Evolutionary conservation across 2,329 filamentous ascomycete genomes (phyloP).

Genomic region (Alternaria alternata): DNA sequence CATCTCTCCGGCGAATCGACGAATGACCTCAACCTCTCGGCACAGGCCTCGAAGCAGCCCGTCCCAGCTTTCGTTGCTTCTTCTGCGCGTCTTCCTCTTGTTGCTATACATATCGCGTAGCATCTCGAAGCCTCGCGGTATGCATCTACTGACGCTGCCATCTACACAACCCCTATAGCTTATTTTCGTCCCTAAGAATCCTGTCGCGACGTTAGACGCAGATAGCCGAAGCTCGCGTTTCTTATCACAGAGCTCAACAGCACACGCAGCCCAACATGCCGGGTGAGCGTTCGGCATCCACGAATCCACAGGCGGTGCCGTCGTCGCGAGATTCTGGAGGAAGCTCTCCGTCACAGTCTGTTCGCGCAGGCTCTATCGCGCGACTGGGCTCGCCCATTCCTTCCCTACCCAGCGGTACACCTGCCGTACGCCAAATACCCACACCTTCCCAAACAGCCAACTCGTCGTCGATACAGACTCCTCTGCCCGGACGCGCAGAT

Average conservation of each 20-base stretch:
- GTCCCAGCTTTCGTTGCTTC: conserved; percentile 14
- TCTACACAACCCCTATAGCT: conserved; percentile 3
- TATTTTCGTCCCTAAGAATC: conserved; percentile 9
- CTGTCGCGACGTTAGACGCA: conserved; percentile 30
- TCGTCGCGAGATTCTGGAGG: conserved; percentile 35
- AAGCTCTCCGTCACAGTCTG: conserved; percentile 50
- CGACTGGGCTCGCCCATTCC: conserved; percentile 65
- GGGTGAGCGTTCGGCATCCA: conserved; percentile 28
- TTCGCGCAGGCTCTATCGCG: conserved; percentile 63
- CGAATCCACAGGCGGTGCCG: conserved; percentile 37
- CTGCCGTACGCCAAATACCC: conserved; percentile 60
- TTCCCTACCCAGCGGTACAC: conserved; percentile 53
- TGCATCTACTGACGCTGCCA: background rate
- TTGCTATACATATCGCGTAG: background rate
- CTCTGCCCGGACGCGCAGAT: conserved; percentile 69
- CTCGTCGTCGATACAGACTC: conserved; percentile 59
- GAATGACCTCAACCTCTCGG: conserved; percentile 39
- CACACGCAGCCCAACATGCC: conserved; percentile 28
- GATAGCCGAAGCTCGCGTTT: conserved; percentile 28
- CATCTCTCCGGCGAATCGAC: conserved; percentile 10
- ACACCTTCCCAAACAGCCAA: conserved; percentile 57
- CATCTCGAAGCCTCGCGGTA: conserved; percentile 1
- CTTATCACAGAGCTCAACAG: conserved; percentile 11
- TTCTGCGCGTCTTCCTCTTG: conserved; percentile 15
- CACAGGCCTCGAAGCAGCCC: conserved; percentile 24